Evolutionary conservation across 2,329 filamentous ascomycete species (phyloP), one percentile per base, ranked within the genome.

Genomic region (Apiospora malaysiana): DNA sequence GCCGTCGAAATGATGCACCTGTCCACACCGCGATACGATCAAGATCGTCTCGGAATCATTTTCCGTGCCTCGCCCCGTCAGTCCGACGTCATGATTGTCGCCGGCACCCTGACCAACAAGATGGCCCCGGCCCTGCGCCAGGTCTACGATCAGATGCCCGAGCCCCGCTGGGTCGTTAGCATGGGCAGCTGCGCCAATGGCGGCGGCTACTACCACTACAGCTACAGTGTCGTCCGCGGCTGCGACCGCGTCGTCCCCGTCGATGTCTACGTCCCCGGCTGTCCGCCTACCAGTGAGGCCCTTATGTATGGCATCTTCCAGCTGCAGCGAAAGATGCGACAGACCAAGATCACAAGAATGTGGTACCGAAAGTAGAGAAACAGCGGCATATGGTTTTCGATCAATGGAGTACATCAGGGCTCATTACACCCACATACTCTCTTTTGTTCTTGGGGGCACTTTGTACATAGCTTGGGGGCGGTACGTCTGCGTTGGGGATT

Each of bases 71-170:
- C 93, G 18, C 94, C 94, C 1, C 91, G 94, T 74, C 94, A 97
- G 82, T 93, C 93, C 72, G 94, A 97, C 82, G 92, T 97, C 75
- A 96, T 97, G 94, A 96, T 97, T 78, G 94, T 97, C 27, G 94
- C 94, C 37, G 94, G 94, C 72, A 97, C 94, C 42, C 88, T 97
- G 73, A 97, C 94, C 76, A 97, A 97, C 87, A 97, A 97, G 87
- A 97, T 97, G 94, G 94, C 94, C 0, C 94, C 94, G 2, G 94
- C 94, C 45, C 85, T 97, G 79, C 88, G 94, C 82, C 93, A 96
- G 84, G 92, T 97, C 73, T 97, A 97, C 85, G 94, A 97, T 82
- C 94, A 97, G 86, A 97, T 97, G 94, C 94, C 94, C 42, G 94
- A 97, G 43, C 94, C 94, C 23, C 88, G 92, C 79, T 97, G 94